phyloP scores from a whole-genome alignment of 2,329 filamentous ascomycete genomes.

The Coniochaeta sp. region DNA sequence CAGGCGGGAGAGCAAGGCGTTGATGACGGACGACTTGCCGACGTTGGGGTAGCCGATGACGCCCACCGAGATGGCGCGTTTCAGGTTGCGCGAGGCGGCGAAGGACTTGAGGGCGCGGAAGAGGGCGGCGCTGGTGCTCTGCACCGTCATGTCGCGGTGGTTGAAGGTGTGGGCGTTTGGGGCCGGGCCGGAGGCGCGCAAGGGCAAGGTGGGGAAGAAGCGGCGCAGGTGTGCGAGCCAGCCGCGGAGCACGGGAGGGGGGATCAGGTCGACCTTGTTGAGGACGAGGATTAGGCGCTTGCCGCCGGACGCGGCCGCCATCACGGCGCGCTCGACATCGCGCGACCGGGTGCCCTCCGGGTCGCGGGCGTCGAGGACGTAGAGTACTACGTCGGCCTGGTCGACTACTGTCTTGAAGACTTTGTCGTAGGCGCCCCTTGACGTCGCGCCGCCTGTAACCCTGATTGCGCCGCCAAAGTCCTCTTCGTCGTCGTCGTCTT shows the following conservation, averaged over 20 bases:
- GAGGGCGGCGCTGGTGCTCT: constrained; percentile 76
- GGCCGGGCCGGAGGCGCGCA: constrained; percentile 75
- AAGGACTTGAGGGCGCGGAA: constrained; percentile 89
- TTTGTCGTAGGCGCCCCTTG: constrained; percentile 87
- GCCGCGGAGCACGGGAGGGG: constrained; percentile 69
- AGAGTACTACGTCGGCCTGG: constrained; percentile 82
- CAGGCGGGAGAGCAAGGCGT: constrained; percentile 75
- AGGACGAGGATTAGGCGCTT: constrained; percentile 87
- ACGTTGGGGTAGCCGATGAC: constrained; percentile 96
- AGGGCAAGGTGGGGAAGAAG: constrained; percentile 85
- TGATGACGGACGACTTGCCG: constrained; percentile 94
- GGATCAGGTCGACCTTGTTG: constrained; percentile 93
- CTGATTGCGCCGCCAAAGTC: constrained; percentile 39
- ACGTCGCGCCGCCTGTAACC: constrained; percentile 49
- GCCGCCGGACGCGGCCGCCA: constrained; percentile 75
- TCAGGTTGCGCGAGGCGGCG: constrained; percentile 74
- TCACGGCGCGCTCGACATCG: constrained; percentile 84
- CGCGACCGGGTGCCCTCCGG: constrained; percentile 85
- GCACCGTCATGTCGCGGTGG: constrained; percentile 80
- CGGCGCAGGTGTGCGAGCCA: constrained; percentile 82
- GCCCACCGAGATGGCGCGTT: constrained; percentile 83
- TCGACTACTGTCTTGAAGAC: constrained; percentile 92
- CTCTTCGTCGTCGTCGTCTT: constrained; percentile 46
- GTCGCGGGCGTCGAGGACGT: constrained; percentile 87
- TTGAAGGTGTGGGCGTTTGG: constrained; percentile 87